Conservation (phyloP, 495 filamentous ascomycete species). For the Penicillium silybi region DNA sequence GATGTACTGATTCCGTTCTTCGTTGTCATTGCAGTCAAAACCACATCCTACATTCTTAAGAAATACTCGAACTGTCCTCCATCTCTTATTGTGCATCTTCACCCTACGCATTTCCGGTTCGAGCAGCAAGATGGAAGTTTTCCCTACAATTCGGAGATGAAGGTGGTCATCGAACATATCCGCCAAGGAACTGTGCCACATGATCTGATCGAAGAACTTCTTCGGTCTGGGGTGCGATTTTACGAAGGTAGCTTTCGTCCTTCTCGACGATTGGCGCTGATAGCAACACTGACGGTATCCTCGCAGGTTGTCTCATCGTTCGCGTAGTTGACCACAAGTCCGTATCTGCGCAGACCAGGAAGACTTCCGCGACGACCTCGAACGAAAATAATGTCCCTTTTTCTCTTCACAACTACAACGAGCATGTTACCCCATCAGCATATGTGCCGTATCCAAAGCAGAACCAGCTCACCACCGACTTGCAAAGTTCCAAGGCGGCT, state of each 20-base stretch:
- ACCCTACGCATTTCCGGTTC: slow-evolving; percentile 83
- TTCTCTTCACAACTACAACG: slow-evolving; percentile 87
- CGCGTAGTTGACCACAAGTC: slow-evolving; percentile 83
- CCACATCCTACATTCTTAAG: slow-evolving; percentile 70
- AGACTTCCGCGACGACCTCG: slow-evolving; percentile 46
- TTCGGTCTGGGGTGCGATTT: slow-evolving; percentile 65
- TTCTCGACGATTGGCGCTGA: neutral
- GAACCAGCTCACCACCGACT: slow-evolving; percentile 42
- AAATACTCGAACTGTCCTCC: slow-evolving; percentile 75
- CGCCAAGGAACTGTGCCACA: slow-evolving; percentile 63
- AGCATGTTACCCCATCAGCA: slow-evolving; percentile 81
- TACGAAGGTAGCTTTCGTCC: slow-evolving; percentile 66
- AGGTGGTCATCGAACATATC: slow-evolving; percentile 74
- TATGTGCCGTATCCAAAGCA: slow-evolving; percentile 75
- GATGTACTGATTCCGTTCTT: slow-evolving; percentile 1
- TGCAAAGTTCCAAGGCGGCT: slow-evolving; percentile 31
- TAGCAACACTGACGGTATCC: slow-evolving; percentile 2
- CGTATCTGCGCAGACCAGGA: slow-evolving; percentile 51
- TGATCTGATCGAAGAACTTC: slow-evolving; percentile 68
- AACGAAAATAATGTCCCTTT: slow-evolving; percentile 65
- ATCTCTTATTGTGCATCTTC: slow-evolving; percentile 80
- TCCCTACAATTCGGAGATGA: slow-evolving; percentile 86
- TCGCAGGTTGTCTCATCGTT: slow-evolving; percentile 80
- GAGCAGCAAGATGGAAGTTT: slow-evolving; percentile 93
- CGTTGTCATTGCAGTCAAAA: slow-evolving; percentile 50